Evolutionary conservation across 768 basidiomycete genomes (phyloP).

Genomic region (Mycena maculata): DNA sequence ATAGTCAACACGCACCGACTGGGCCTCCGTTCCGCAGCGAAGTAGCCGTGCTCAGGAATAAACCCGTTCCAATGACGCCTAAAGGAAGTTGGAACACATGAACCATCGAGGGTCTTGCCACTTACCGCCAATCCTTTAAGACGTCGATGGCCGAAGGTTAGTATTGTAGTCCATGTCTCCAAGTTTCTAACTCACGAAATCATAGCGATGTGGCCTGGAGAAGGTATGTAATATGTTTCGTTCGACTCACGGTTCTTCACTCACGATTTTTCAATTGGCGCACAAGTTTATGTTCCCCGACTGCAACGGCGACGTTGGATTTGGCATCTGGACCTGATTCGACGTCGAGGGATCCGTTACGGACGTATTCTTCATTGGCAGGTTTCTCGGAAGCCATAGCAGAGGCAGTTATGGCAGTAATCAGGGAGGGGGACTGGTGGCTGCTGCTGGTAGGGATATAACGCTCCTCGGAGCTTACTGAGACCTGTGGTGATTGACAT

Average conservation of each 20-base stretch:
- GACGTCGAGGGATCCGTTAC: slow-evolving; percentile 5
- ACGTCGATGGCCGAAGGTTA: background rate
- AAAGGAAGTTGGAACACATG: background rate
- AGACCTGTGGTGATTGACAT: background rate
- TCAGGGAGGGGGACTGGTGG: background rate
- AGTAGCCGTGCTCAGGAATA: slow-evolving; percentile 74
- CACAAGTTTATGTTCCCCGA: slow-evolving; percentile 24
- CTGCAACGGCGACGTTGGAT: background rate
- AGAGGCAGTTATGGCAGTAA: background rate
- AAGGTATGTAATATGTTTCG: background rate
- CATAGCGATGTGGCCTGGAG: slow-evolving; percentile 30
- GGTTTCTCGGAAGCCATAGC: slow-evolving; percentile 24
- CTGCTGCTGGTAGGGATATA: background rate
- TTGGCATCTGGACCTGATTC: slow-evolving; percentile 16
- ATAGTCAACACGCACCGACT: slow-evolving; percentile 54
- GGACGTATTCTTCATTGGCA: background rate
- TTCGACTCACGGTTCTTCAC: background rate
- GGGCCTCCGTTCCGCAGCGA: slow-evolving; percentile 70
- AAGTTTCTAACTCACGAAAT: slow-evolving; percentile 17
- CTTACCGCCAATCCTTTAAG: slow-evolving; percentile 65
- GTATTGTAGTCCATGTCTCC: background rate
- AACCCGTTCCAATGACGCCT: slow-evolving; percentile 51
- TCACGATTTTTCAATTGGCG: slow-evolving; percentile 33
- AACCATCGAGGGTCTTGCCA: background rate
- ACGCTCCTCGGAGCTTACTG: background rate